Evolutionary conservation across 768 basidiomycete genomes (phyloP).

Genomic region (Guyanaporus albipodus): DNA sequence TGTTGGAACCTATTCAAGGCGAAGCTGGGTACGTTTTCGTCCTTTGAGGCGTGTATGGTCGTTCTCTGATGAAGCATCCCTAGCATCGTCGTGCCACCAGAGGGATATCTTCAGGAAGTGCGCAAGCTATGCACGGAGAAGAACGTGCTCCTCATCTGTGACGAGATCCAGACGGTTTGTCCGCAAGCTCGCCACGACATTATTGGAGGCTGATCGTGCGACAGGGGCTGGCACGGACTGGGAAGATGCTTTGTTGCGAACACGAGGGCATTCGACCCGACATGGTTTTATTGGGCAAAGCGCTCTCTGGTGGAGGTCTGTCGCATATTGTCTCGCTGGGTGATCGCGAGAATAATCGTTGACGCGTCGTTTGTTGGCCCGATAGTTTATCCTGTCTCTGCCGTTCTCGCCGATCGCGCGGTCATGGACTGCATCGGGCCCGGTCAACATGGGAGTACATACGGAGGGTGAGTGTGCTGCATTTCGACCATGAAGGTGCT

Average conservation of each 20-base stretch:
- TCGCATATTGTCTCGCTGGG: slow-evolving; percentile 10
- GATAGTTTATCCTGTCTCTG: slow-evolving; percentile 92
- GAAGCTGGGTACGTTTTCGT: slow-evolving; percentile 88
- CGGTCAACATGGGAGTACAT: slow-evolving; percentile 95
- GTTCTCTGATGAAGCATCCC: not conserved
- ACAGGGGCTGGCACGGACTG: slow-evolving; percentile 87
- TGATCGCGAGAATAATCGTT: slow-evolving; percentile 1
- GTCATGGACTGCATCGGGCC: slow-evolving; percentile 93
- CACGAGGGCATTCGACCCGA: slow-evolving; percentile 89
- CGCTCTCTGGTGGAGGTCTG: slow-evolving; percentile 90
- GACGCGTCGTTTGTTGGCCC: slow-evolving; percentile 1
- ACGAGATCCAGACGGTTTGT: slow-evolving; percentile 93
- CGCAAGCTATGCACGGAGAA: slow-evolving; percentile 86
- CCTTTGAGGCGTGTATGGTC: not conserved
- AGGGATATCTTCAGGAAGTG: slow-evolving; percentile 77
- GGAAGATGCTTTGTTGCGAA: slow-evolving; percentile 89
- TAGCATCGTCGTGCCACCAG: slow-evolving; percentile 89
- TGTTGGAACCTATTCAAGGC: slow-evolving; percentile 98
- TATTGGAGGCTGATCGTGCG: not conserved
- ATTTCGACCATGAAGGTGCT: not conserved
- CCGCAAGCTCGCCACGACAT: not conserved
- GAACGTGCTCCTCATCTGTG: slow-evolving; percentile 94
- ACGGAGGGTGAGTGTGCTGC: slow-evolving; percentile 65
- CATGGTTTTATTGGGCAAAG: slow-evolving; percentile 91
- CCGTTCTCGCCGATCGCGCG: slow-evolving; percentile 86